Evolutionary conservation across 148 eudicot genomes (phyloP).

Genomic region (Dysphania ambrosioides): DNA sequence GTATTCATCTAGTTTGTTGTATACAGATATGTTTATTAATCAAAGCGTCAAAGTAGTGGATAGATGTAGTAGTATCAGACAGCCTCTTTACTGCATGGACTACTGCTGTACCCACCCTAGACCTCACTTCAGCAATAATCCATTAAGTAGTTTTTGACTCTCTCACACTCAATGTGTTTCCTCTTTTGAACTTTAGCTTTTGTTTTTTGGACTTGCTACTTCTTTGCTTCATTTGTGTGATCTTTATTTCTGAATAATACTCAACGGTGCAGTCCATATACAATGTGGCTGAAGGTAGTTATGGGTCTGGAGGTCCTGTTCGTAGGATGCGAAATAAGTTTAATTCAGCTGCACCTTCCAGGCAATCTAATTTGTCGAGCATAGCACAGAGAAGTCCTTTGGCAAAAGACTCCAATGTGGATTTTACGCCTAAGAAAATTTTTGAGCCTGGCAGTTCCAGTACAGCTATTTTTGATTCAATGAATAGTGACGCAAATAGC

Average conservation of each 20-base stretch:
- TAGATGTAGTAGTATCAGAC: neutral
- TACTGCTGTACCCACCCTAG: neutral
- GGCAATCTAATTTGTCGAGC: constrained; percentile 39
- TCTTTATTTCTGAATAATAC: constrained; percentile 2
- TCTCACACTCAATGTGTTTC: neutral
- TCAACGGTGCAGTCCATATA: constrained; percentile 33
- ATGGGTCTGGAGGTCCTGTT: constrained; percentile 76
- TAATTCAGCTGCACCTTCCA: constrained; percentile 47
- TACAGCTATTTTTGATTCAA: constrained; percentile 23
- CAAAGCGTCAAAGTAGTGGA: neutral
- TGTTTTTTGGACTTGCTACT: neutral
- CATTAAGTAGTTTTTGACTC: neutral
- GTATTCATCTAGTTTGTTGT: neutral
- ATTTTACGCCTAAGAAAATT: constrained; percentile 42
- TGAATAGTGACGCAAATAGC: constrained; percentile 21
- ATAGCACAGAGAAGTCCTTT: constrained; percentile 35
- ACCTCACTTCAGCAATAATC: neutral
- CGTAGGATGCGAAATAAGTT: constrained; percentile 55
- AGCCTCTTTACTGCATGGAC: neutral
- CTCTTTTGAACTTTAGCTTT: neutral
- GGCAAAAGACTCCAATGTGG: constrained; percentile 30
- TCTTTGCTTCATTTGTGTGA: neutral
- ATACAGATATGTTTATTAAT: neutral
- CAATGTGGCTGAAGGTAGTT: constrained; percentile 31
- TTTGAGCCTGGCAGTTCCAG: constrained; percentile 35